Base-by-base conservation (phyloP, 225 moss, liverwort and hornwort genomes). In the Physcomitrium patens region DNA sequence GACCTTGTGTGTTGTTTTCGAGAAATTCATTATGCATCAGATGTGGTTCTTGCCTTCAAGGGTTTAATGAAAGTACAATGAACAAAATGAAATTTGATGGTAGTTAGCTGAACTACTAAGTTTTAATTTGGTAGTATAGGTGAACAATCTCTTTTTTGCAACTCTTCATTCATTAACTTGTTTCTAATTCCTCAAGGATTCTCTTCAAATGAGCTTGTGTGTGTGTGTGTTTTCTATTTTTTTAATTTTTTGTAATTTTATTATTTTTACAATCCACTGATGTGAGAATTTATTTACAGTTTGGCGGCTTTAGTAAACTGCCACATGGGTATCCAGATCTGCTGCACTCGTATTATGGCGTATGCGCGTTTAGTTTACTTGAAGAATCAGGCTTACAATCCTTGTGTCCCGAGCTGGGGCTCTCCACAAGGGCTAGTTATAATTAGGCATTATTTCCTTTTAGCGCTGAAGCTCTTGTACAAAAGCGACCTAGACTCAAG, bases 361-460 rank as follows among this genome's bases (percentile, higher is more conserved):
- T 99, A 13, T 99, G 99, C 77, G 99, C 91, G 28, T 91, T 99
- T 60, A 93, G 99, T 76, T 79, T 99, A 70, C 63, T 99, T 81
- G 86, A 86, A 44, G 93, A 95, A 67, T 73, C 86, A 53, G 93
- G 92, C 16, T 79, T 99, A 37, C 63, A 88, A 58, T 17, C 93
- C 28, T 65, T 99, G 28, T 85, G 84, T 67, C 89, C 87, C 86
- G 99, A 95, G 65, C 82, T 99, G 52, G 99, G 95, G 13, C 71
- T 99, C 47, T 89, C 95, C 4, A 75, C 71, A 65, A 87, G 86
- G 7, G 82, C 95, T 70, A 82, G 90, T 26, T 73, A 77, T 68
- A 82, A 77, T 62, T 60, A 56, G 49, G 3, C 9, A 42, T 52
- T 31, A 54, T 0, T n/a, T 72, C 42, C 37, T 41, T 76, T 54